phyloP scores from a whole-genome alignment of 441 rosid species.

The Rhodomyrtus psidioides region DNA sequence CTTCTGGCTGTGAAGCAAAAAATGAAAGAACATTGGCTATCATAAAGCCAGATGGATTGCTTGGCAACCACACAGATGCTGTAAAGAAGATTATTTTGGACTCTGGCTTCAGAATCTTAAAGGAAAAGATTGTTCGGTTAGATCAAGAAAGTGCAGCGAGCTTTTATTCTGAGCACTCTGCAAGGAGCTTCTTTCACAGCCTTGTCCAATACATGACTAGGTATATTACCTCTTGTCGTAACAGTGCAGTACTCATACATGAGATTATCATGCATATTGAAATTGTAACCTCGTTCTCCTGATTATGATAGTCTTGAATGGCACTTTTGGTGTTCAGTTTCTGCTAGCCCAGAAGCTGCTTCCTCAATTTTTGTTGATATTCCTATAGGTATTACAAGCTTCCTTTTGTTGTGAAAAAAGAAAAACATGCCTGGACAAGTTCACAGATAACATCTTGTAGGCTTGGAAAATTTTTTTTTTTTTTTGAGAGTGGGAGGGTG shows the following conservation, averaged over 20 bases:
- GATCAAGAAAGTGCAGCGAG: constrained; percentile 41
- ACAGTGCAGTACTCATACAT: not conserved
- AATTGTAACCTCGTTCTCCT: not conserved
- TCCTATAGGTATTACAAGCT: not conserved
- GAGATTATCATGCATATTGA: not conserved
- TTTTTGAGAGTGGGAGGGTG: not conserved
- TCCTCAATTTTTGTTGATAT: not conserved
- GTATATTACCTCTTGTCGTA: constrained; percentile 17
- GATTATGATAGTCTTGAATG: not conserved
- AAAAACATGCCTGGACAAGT: not conserved
- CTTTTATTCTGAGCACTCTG: constrained; percentile 75
- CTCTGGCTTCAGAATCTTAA: constrained; percentile 43
- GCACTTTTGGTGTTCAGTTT: not conserved
- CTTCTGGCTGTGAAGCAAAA: constrained; percentile 22
- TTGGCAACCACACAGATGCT: constrained; percentile 46
- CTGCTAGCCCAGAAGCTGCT: not conserved
- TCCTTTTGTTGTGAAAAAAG: not conserved
- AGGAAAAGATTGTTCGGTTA: constrained; percentile 43
- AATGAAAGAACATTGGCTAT: constrained; percentile 62
- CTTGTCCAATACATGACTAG: constrained; percentile 77
- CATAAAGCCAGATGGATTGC: constrained; percentile 81
- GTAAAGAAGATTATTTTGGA: constrained; percentile 42
- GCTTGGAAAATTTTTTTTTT: not conserved
- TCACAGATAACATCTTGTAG: not conserved
- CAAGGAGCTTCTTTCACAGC: constrained; percentile 46